These are phyloP conservation scores for Kalanchoe fedtschenkoi DNA, from an alignment of 164 flowering plant genomes.

Conservation along the genomic window DNA sequence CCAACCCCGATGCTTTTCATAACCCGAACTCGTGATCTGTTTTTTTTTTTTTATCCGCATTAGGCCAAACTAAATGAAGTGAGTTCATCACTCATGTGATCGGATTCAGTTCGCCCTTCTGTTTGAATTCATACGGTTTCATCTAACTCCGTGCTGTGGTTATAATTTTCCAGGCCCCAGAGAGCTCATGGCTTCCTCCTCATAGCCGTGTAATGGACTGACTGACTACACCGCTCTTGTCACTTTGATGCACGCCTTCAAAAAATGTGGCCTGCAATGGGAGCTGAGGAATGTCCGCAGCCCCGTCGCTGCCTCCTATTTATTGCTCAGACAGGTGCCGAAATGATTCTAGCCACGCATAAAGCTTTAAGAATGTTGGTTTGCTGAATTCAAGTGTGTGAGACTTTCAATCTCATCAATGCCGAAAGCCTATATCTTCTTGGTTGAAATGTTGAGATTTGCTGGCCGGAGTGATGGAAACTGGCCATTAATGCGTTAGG, in stretches of 20 bases:
- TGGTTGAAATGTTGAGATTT: not conserved
- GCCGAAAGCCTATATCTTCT: not conserved
- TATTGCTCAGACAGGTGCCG: not conserved
- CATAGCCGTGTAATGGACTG: not conserved
- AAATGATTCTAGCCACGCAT: not conserved
- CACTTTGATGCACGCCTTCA: not conserved
- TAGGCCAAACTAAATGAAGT: not conserved
- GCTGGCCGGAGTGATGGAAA: not conserved
- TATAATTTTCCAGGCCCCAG: not conserved
- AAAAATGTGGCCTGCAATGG: not conserved
- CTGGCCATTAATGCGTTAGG: not conserved
- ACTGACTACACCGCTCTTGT: not conserved
- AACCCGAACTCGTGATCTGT: not conserved
- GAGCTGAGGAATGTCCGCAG: not conserved
- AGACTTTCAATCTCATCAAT: not conserved
- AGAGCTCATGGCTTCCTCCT: constrained; percentile 1
- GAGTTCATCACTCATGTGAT: not conserved
- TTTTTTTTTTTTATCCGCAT: not conserved
- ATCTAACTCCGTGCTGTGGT: not conserved
- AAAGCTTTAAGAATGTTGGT: not conserved
- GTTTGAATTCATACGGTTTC: constrained; percentile 1
- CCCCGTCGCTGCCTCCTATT: not conserved
- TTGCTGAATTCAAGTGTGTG: not conserved
- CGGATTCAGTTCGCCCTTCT: not conserved
- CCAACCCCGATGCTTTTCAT: not conserved